These are phyloP conservation scores for Cystofilobasidium bisporidii DNA, from an alignment of 768 basidiomycete species.

Conservation along the genomic window DNA sequence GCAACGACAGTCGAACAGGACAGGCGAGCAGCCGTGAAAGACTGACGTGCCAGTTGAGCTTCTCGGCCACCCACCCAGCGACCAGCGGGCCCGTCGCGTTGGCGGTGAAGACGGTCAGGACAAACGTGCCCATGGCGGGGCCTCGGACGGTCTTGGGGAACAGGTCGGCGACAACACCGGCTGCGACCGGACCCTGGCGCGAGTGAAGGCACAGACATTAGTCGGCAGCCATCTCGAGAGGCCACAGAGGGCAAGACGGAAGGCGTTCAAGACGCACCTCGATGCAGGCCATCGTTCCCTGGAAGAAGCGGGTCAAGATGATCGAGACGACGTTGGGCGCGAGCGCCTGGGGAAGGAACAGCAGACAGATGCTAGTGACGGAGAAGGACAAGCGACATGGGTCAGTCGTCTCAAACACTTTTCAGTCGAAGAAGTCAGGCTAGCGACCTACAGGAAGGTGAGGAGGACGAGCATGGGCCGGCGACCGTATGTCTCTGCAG, in stretches of 20 bases:
- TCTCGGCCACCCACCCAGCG: constrained; percentile 31
- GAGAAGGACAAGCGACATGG: no score
- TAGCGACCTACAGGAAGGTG: constrained; percentile 27
- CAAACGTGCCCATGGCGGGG: constrained; percentile 35
- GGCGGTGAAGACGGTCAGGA: constrained; percentile 28
- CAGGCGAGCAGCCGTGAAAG: background rate
- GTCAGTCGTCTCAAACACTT: no score
- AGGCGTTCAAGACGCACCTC: constrained; percentile 30
- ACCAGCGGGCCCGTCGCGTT: constrained; percentile 30
- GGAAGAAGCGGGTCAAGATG: constrained; percentile 33
- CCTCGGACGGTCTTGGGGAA: constrained; percentile 30
- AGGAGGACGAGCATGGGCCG: constrained; percentile 32
- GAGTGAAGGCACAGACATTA: no score
- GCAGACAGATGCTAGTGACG: constrained; percentile 26
- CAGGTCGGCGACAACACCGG: constrained; percentile 36
- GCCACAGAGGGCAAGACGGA: constrained; percentile 27
- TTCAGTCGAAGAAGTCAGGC: background rate
- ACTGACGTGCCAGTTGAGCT: constrained; percentile 28
- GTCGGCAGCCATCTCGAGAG: no score
- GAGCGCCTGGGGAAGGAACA: constrained; percentile 36
- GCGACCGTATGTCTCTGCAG: constrained; percentile 31
- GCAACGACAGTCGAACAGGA: no score
- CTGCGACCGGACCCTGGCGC: constrained; percentile 35
- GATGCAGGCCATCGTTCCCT: constrained; percentile 33
- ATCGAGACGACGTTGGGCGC: constrained; percentile 31